Percentiles rank a stretch among this genome's conserved stretches.
phyloP scores from a whole-genome alignment of 495 filamentous ascomycete species.

The Astrocystis sublimbata region DNA sequence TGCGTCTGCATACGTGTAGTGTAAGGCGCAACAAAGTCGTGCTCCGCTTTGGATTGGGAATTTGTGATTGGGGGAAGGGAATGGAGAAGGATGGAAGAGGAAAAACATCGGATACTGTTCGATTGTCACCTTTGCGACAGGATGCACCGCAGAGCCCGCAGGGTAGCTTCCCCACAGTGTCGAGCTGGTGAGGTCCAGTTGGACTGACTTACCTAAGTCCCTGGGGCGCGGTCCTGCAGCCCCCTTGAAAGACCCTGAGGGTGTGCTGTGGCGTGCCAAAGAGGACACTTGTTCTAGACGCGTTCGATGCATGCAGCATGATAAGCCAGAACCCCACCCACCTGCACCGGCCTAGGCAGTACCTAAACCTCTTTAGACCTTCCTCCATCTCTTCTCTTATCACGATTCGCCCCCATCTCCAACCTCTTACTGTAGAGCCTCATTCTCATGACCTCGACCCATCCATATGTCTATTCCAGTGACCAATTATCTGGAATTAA shows the following conservation, averaged over 20 bases:
- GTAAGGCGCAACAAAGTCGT: constrained; percentile 1
- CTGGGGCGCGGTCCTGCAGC: background rate
- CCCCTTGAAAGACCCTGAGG: background rate
- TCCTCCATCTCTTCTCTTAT: no score
- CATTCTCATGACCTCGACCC: no score
- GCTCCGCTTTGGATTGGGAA: constrained; percentile 2
- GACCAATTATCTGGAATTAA: no score
- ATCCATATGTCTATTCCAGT: no score
- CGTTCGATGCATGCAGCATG: constrained; percentile 1
- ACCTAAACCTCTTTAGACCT: no score
- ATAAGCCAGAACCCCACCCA: background rate
- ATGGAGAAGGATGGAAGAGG: constrained; percentile 12
- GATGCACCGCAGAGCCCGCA: background rate
- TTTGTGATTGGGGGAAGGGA: constrained; percentile 14
- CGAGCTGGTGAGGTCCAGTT: no score
- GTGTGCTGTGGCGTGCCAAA: constrained; percentile 3
- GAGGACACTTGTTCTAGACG: constrained; percentile 22
- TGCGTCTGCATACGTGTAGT: no score
- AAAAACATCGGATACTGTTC: constrained; percentile 5
- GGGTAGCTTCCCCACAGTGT: no score
- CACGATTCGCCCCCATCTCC: no score
- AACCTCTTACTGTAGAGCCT: no score
- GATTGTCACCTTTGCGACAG: background rate
- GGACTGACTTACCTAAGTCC: background rate
- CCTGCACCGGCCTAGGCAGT: no score